These are phyloP conservation scores for Cladosporium sphaerospermum DNA, from an alignment of 2,329 filamentous ascomycete species.

Conservation along the genomic window DNA sequence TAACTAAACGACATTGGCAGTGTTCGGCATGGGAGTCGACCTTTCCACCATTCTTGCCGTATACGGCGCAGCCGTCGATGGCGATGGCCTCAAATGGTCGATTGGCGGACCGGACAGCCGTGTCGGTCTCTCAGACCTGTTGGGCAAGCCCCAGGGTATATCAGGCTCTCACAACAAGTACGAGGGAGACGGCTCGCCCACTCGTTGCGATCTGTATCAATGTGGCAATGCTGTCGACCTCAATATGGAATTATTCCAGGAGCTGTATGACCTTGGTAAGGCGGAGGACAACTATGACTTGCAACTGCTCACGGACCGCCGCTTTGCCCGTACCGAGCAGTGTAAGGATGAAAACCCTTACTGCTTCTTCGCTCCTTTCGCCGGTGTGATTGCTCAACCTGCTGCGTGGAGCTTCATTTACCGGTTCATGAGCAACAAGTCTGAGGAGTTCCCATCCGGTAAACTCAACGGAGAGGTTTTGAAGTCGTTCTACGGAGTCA, in stretches of 20 bases:
- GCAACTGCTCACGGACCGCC: slow-evolving; percentile 7
- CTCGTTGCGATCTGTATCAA: slow-evolving; percentile 28
- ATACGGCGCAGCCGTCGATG: slow-evolving; percentile 27
- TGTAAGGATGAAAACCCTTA: slow-evolving; percentile 26
- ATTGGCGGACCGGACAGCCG: slow-evolving; percentile 25
- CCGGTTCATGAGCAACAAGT: slow-evolving; percentile 26
- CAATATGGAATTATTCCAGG: slow-evolving; percentile 23
- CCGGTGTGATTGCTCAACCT: slow-evolving; percentile 20
- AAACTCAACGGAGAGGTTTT: slow-evolving; percentile 18
- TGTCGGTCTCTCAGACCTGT: slow-evolving; percentile 14
- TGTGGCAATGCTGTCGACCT: slow-evolving; percentile 24
- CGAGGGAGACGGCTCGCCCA: slow-evolving; percentile 31
- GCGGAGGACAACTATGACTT: slow-evolving; percentile 18
- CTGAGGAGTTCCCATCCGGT: slow-evolving; percentile 19
- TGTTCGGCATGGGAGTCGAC: slow-evolving; percentile 31
- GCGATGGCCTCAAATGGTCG: slow-evolving; percentile 23
- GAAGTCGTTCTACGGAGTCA: slow-evolving; percentile 22
- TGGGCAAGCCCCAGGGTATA: slow-evolving; percentile 22
- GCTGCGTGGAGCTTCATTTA: slow-evolving; percentile 26
- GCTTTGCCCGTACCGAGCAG: slow-evolving; percentile 12
- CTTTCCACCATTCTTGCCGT: slow-evolving; percentile 29
- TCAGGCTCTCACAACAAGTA: slow-evolving; percentile 31
- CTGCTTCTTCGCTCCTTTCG: slow-evolving; percentile 28
- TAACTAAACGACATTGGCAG: slow-evolving; percentile 6
- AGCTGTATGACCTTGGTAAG: slow-evolving; percentile 22